Percentiles rank a stretch among this genome's conserved stretches.
Conservation (phyloP, 1,139 yeast species). For the Casaregolazyma suthepensis region DNA sequence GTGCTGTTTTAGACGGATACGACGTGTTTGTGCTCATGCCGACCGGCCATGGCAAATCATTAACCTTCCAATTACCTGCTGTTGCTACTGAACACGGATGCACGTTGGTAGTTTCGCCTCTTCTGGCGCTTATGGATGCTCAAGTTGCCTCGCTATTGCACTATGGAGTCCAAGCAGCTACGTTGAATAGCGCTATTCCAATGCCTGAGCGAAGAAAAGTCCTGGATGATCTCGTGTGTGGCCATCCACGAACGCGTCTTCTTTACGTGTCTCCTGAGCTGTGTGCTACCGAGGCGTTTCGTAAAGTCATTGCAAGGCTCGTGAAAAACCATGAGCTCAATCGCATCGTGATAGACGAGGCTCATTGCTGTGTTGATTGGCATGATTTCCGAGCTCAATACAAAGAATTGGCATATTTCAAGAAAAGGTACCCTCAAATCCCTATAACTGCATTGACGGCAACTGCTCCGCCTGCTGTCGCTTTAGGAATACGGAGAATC, state of each 20-base stretch:
- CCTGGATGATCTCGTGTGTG: slow-evolving; percentile 50
- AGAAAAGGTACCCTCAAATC: slow-evolving; percentile 63
- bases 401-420: slow-evolving; percentile 70
- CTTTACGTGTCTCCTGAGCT: slow-evolving; percentile 95
- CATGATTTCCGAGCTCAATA: slow-evolving; percentile 97
- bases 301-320: slow-evolving; percentile 53
- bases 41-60: slow-evolving; percentile 97
- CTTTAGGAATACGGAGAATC: slow-evolving; percentile 58
- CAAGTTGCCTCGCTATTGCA: slow-evolving; percentile 76
- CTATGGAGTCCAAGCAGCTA: slow-evolving; percentile 73
- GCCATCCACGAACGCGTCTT: slow-evolving; percentile 53
- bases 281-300: slow-evolving; percentile 66
- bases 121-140: slow-evolving; percentile 95
- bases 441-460: slow-evolving; percentile 98
- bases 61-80: slow-evolving; percentile 95
- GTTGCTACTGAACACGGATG: slow-evolving; percentile 41
- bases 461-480: slow-evolving; percentile 89
- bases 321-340: slow-evolving; percentile 58
- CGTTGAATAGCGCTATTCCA: slow-evolving; percentile 66
- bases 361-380: slow-evolving; percentile 98
- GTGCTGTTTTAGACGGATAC: slow-evolving; percentile 69
- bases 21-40: slow-evolving; percentile 98
- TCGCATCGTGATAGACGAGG: slow-evolving; percentile 91
- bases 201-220: slow-evolving; percentile 60
- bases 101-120: slow-evolving; percentile 89